phyloP scores from a whole-genome alignment of 106 monocot species.

The Xerophyta viscosa region DNA sequence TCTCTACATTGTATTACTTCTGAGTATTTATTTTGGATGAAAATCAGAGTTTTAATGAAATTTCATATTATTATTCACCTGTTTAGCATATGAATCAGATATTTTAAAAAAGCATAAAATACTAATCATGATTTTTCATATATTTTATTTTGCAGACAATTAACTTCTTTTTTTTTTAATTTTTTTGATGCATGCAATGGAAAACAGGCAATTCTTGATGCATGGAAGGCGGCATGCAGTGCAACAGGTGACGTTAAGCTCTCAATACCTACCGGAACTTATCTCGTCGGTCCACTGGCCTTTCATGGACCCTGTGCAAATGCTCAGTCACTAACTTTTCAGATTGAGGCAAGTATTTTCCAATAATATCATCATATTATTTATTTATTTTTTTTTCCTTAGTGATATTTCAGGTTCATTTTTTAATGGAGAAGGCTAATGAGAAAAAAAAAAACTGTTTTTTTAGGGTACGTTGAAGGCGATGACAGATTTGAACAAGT shows the following conservation, averaged over 20 bases:
- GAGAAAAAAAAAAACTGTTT: neutral
- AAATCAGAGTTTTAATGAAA: too few relatives aligned
- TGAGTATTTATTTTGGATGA: too few relatives aligned
- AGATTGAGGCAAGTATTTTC: neutral
- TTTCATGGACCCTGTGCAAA: constrained; percentile 24
- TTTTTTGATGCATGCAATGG: too few relatives aligned
- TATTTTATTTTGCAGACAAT: too few relatives aligned
- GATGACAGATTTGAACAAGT: constrained; percentile 12
- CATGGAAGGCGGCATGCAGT: constrained; percentile 30
- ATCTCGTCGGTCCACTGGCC: constrained; percentile 13
- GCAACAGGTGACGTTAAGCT: constrained; percentile 12
- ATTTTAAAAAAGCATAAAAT: too few relatives aligned
- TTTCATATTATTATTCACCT: too few relatives aligned
- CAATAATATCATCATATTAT: too few relatives aligned
- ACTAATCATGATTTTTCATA: too few relatives aligned
- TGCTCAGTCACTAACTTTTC: constrained; percentile 1
- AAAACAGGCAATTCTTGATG: constrained; percentile 36
- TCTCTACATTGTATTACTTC: too few relatives aligned
- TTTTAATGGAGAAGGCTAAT: too few relatives aligned
- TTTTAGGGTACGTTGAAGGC: constrained; percentile 28
- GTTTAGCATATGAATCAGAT: too few relatives aligned
- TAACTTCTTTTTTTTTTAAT: too few relatives aligned
- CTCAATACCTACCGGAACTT: constrained; percentile 22
- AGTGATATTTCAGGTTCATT: neutral
- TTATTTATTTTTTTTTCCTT: neutral